These are phyloP conservation scores for Tricholoma matsutake DNA, from an alignment of 768 basidiomycete species.

Conservation along the genomic window DNA sequence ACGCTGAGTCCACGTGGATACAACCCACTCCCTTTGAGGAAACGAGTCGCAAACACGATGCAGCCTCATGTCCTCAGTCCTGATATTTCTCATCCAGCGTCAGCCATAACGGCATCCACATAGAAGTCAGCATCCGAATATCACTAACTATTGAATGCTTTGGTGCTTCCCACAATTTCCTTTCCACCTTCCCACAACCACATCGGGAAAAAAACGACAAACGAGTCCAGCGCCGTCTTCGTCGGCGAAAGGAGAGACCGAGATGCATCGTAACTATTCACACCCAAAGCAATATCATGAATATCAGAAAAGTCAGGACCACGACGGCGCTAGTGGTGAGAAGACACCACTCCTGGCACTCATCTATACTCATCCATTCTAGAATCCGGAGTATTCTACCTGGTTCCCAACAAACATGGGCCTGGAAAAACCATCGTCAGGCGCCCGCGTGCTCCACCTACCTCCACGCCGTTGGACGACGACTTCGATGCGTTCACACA, in stretches of 20 bases:
- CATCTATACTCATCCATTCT: neutral
- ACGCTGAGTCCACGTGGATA: neutral
- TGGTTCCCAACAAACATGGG: slow-evolving; percentile 37
- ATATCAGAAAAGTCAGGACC: neutral
- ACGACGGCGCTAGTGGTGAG: slow-evolving; percentile 15
- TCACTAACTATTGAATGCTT: slow-evolving; percentile 26
- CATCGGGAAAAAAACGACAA: slow-evolving; percentile 3
- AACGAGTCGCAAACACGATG: slow-evolving; percentile 29
- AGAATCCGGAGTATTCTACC: slow-evolving; percentile 38
- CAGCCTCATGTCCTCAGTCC: slow-evolving; percentile 33
- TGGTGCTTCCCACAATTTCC: slow-evolving; percentile 27
- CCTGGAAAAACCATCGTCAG: slow-evolving; percentile 34
- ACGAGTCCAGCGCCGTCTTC: slow-evolving; percentile 5
- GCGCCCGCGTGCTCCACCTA: slow-evolving; percentile 36
- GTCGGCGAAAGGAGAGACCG: slow-evolving; percentile 9
- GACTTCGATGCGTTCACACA: slow-evolving; percentile 38
- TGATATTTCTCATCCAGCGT: slow-evolving; percentile 15
- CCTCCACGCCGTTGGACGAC: slow-evolving; percentile 37
- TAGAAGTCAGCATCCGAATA: slow-evolving; percentile 19
- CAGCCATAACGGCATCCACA: slow-evolving; percentile 5
- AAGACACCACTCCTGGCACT: neutral
- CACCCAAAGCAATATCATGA: neutral
- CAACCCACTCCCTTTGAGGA: neutral
- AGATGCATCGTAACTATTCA: slow-evolving; percentile 8
- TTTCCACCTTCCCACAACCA: slow-evolving; percentile 5